phyloP scores from a whole-genome alignment of 192 early-diverging fungal species.

The Linderina pennispora region DNA sequence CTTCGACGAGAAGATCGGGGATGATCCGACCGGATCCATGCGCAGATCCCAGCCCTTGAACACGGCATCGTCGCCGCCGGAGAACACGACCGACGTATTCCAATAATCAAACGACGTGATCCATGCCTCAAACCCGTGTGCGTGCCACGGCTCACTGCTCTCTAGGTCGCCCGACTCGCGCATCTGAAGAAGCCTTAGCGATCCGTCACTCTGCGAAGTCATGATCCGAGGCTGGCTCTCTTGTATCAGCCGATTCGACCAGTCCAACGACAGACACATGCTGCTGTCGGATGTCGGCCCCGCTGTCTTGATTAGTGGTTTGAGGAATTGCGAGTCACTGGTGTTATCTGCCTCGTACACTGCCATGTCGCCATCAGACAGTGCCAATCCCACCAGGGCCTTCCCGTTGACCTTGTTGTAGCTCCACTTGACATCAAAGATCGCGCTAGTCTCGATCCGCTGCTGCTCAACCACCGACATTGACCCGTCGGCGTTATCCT shows the following conservation, averaged over 20 bases:
- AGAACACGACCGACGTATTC: conserved; percentile 61
- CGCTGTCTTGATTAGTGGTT: conserved; percentile 21
- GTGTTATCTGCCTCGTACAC: conserved; percentile 46
- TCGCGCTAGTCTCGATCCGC: conserved; percentile 54
- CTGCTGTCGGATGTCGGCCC: conserved; percentile 47
- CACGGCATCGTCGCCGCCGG: conserved; percentile 76
- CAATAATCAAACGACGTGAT: conserved; percentile 86
- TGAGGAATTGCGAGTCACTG: conserved; percentile 18
- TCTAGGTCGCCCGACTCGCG: conserved; percentile 39
- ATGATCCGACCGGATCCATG: conserved; percentile 20
- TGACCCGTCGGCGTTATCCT: conserved; percentile 12
- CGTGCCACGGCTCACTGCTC: conserved; percentile 56
- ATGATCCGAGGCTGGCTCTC: conserved; percentile 34
- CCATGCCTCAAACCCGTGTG: conserved; percentile 92
- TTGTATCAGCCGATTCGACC: conserved; percentile 58
- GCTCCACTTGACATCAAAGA: conserved; percentile 72
- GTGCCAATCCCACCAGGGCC: conserved; percentile 54
- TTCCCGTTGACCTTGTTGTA: conserved; percentile 48
- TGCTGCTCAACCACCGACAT: conserved; percentile 39
- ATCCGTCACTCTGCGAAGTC: conserved; percentile 77
- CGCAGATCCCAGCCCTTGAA: conserved; percentile 89
- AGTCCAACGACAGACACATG: conserved; percentile 84
- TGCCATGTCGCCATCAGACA: conserved; percentile 52
- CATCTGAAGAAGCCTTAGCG: conserved; percentile 49
- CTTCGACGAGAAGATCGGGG: conserved; percentile 57